Evolutionary conservation across 371 early-diverging fungal species (phyloP).

Genomic region (Saksenaea oblongispora): DNA sequence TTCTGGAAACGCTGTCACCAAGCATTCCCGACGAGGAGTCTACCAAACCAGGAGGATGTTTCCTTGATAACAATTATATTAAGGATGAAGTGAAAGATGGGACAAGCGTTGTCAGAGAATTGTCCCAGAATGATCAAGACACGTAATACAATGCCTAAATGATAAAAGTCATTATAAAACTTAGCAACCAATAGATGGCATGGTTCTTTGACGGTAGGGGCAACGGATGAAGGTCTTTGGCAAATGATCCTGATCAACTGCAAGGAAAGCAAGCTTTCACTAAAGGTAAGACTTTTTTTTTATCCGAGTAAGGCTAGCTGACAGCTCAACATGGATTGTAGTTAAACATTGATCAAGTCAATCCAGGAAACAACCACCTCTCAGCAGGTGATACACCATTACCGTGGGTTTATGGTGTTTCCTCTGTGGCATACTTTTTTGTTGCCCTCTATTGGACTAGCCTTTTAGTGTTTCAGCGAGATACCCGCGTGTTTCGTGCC

Average conservation of each 20-base stretch:
- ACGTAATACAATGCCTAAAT: constrained; percentile 6
- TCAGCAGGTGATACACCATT: constrained; percentile 61
- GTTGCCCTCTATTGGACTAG: constrained; percentile 38
- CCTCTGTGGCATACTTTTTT: constrained; percentile 36
- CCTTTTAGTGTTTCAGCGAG: constrained; percentile 33
- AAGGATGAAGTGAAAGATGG: constrained; percentile 37
- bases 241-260: constrained; percentile 51
- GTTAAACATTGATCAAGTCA: constrained; percentile 47
- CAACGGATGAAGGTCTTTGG: constrained; percentile 51
- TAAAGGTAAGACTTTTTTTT: constrained; percentile 26
- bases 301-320: neutral
- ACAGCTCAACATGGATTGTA: constrained; percentile 9
- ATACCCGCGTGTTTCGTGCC: constrained; percentile 52
- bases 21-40: neutral
- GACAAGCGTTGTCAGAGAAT: constrained; percentile 17
- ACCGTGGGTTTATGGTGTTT: constrained; percentile 44
- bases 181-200: constrained; percentile 21
- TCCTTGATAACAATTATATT: constrained; percentile 31
- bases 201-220: constrained; percentile 24
- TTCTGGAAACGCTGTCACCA: constrained; percentile 12
- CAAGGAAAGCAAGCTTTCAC: constrained; percentile 38
- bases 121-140: neutral
- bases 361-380: constrained; percentile 51
- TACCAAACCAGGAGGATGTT: constrained; percentile 15
- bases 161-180: neutral